Base-by-base conservation (phyloP, 257 asterid species). In the Solanum habrochaites region DNA sequence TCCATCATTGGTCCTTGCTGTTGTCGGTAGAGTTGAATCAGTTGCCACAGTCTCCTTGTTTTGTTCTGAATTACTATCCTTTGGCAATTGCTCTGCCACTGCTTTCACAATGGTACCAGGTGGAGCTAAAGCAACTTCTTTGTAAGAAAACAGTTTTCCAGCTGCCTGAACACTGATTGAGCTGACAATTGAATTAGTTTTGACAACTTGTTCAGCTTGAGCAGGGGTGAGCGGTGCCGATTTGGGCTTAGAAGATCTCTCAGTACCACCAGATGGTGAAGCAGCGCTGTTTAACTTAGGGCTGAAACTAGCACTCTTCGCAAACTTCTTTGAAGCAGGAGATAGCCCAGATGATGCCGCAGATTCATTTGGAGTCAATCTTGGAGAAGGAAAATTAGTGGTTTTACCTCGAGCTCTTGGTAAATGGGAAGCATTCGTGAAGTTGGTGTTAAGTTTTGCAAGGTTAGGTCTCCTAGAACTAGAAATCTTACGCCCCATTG, bases 101-200 rank as follows among this genome's bases (percentile, higher is more conserved):
- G 95, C 94, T 92, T 94, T 95, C 70, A 93, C 98, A 74, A 90
- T 94, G 85, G 95, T 92, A 85, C 99, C 98, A n/a, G 99, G 98
- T 75, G 95, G 95, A 88, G 98, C 98, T 81, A 96, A 88, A 89
- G 98, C 99, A 83, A 96, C 98, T 88, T 96, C 98, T 90, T 95
- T 96, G 92, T 96, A 96, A 7, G 99, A 94, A 86, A 95, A 95
- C 16, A 90, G 91, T 88, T 96, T 96, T 89, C 97, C 94, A 45
- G 95, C 91, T 87, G 94, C 91, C 87, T 94, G 97, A 91, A 91
- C 93, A 58, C 94, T 94, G 86, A 89, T 93, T 13, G 97, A 91
- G 91, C 93, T 90, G 85, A 84, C 90, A 85, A 85, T 83, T 62
- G 95, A 90, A 39, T 85, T 85, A 82, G 94, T 89, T 87, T 93